Conservation (phyloP, 371 early-diverging fungal species). For the Mortierella sp. region DNA sequence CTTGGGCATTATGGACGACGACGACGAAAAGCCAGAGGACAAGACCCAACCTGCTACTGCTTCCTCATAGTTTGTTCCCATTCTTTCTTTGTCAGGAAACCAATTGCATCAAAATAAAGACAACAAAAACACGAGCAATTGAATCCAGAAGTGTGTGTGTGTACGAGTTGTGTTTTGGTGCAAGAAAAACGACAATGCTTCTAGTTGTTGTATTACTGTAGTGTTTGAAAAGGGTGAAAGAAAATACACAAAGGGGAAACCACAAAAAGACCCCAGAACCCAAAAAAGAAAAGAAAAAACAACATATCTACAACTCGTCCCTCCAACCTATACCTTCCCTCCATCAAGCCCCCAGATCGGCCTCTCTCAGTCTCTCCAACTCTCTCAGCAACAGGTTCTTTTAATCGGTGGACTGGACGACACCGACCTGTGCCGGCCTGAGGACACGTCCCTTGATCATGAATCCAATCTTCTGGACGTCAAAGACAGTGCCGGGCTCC, state of each 20-base stretch:
- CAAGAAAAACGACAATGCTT: not conserved
- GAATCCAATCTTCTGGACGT: constrained; percentile 94
- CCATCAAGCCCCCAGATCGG: constrained; percentile 1
- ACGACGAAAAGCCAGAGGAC: constrained; percentile 17
- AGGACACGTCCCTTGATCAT: constrained; percentile 92
- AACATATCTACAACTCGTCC: constrained; percentile 1
- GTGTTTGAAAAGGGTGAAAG: constrained; percentile 6
- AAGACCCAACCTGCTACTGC: constrained; percentile 12
- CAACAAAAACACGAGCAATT: not conserved
- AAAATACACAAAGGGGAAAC: not conserved
- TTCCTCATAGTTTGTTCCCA: constrained; percentile 9
- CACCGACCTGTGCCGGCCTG: constrained; percentile 98
- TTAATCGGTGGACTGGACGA: constrained; percentile 69
- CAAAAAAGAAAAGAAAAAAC: not conserved
- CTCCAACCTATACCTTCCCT: no score
- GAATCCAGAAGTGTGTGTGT: not conserved
- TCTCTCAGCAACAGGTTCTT: no score
- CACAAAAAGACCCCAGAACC: not conserved
- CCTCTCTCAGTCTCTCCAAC: not conserved
- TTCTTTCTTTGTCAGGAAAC: not conserved
- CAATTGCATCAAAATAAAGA: no score
- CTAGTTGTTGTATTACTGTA: constrained; percentile 4
- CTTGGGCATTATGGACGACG: constrained; percentile 45
- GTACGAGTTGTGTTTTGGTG: no score
- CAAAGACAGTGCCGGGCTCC: constrained; percentile 89